These are phyloP conservation scores for Aureobasidium subglaciale DNA, from an alignment of 2,329 filamentous ascomycete genomes.

Conservation along the genomic window DNA sequence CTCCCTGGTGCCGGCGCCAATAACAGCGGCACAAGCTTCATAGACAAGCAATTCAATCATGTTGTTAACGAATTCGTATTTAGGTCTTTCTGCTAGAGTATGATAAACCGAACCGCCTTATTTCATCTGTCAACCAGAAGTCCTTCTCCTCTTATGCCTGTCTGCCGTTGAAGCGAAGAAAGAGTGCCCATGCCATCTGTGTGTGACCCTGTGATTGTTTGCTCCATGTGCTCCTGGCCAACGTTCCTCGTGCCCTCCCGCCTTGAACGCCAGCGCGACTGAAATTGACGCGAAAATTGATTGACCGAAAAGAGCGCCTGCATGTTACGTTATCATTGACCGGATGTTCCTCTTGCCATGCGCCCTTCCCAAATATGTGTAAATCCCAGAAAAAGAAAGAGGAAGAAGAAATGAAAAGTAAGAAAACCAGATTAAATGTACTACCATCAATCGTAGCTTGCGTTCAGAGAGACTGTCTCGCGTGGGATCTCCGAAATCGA, in stretches of 20 bases:
- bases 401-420: not conserved
- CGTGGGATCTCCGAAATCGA: not conserved
- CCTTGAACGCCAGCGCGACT: not conserved
- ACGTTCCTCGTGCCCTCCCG: not conserved
- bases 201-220: not conserved
- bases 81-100: not conserved
- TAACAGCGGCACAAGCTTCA: not conserved
- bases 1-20: not conserved
- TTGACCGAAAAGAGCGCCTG: not conserved
- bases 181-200: not conserved
- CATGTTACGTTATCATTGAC: not conserved
- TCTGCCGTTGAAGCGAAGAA: not conserved
- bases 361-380: not conserved
- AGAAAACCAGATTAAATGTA: not conserved
- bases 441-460: conserved; percentile 8
- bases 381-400: not conserved
- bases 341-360: not conserved
- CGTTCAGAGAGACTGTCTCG: not conserved
- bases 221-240: not conserved
- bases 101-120: not conserved
- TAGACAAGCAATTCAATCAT: not conserved
- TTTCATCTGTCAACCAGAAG: not conserved
- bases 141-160: not conserved
- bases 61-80: not conserved
- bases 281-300: not conserved